These are phyloP conservation scores for Diaporthe destruens DNA, from an alignment of 2,329 filamentous ascomycete species.

Conservation along the genomic window DNA sequence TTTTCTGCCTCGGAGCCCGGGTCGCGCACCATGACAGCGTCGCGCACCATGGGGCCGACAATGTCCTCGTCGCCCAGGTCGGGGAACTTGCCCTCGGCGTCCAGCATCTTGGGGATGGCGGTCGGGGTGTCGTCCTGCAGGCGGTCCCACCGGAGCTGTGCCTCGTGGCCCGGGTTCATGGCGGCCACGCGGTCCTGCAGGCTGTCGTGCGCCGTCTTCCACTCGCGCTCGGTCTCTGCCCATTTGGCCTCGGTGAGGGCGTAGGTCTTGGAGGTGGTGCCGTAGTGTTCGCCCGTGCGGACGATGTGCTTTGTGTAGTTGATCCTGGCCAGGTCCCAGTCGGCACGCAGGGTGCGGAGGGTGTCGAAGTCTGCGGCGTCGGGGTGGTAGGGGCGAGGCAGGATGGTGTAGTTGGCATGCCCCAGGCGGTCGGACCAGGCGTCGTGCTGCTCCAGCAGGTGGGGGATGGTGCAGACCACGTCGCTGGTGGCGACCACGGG, in stretches of 20 bases:
- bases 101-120: slow-evolving; percentile 76
- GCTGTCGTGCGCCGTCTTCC: slow-evolving; percentile 78
- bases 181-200: slow-evolving; percentile 67
- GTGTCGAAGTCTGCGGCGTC: slow-evolving; percentile 69
- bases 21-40: slow-evolving; percentile 64
- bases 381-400: slow-evolving; percentile 83
- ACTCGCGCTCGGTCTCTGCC: slow-evolving; percentile 80
- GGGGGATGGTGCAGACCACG: slow-evolving; percentile 67
- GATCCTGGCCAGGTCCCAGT: slow-evolving; percentile 85
- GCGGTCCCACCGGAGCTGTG: slow-evolving; percentile 53
- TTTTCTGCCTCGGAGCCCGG: slow-evolving; percentile 56
- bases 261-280: slow-evolving; percentile 89
- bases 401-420: slow-evolving; percentile 93
- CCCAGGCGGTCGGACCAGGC: slow-evolving; percentile 88
- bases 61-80: slow-evolving; percentile 91
- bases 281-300: slow-evolving; percentile 90
- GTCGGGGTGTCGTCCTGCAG: slow-evolving; percentile 68
- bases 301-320: slow-evolving; percentile 93
- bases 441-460: slow-evolving; percentile 77
- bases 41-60: slow-evolving; percentile 87
- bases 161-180: slow-evolving; percentile 46
- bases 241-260: slow-evolving; percentile 89
- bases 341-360: slow-evolving; percentile 74
- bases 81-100: slow-evolving; percentile 87
- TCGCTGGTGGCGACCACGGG: slow-evolving; percentile 62